Base-by-base conservation (phyloP, 495 filamentous ascomycete species). In the Aspergillus leporis region DNA sequence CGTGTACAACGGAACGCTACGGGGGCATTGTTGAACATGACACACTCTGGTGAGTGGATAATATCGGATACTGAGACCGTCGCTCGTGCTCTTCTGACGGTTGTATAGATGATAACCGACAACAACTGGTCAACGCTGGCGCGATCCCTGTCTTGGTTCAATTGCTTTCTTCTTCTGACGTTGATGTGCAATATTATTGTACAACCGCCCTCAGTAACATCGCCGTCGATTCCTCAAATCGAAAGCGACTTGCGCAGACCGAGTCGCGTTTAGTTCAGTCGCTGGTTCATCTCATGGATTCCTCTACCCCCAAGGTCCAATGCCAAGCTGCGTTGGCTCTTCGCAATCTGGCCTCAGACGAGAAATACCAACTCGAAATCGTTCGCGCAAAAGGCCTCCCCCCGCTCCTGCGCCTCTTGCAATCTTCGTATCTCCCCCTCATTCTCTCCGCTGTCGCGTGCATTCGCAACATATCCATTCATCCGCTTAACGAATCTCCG, bases 101-200 rank as follows among this genome's bases (percentile, higher is more conserved):
- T 10, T 32, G 34, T n/a, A 8, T 60, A 96, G 94, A 97, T 74
- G 94, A 98, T 69, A 98, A 98, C 70, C 86, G 94, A 55, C 92
- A 97, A 77, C 92, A 98, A 72, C 86, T 98, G 28, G 94, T 98
- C 50, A 93, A 94, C 59, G 95, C 94, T 49, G 92, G 92, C 53
- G 95, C 94, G 10, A 97, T 98, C 60, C 95, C 94, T 4, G 94
- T 98, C 9, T 85, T 98, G 14, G 94, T 98, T 51, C 92, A 96
- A 63, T 83, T 98, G 23, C 83, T 98, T 34, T 92, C 90, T 14
- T 97, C 93, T 36, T 72, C 86, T 21, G 94, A 98, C 69, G 91
- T 97, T 55, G 94, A 98, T 69, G 94, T 98, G 16, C 94, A 98
- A 78, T 98, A 98, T 74, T 98, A 98, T 75, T 98, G 94, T 78